Evolutionary conservation across 2,329 filamentous ascomycete species (phyloP).

Genomic region (Alternaria gansuensis): DNA sequence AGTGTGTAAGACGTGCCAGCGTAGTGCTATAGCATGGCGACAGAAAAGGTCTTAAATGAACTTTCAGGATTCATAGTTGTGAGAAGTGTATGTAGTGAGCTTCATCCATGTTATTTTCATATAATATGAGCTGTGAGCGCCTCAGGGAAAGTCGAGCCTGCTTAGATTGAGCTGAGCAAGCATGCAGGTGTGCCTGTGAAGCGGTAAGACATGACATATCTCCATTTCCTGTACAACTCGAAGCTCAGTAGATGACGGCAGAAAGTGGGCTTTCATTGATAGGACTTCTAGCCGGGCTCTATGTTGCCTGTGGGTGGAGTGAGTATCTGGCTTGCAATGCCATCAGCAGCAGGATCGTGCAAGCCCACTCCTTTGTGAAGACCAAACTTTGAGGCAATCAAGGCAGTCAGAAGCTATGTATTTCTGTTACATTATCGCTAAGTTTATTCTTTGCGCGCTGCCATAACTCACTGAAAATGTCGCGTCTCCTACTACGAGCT

Average conservation of each 20-base stretch:
- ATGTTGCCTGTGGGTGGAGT: background rate
- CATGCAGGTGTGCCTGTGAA: background rate
- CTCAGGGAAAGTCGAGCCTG: background rate
- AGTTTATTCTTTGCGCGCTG: background rate
- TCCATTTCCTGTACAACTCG: background rate
- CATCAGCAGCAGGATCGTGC: background rate
- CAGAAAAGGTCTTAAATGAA: background rate
- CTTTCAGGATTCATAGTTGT: background rate
- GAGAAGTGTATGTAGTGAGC: no score
- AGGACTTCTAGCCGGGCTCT: background rate
- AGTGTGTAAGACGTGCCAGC: background rate
- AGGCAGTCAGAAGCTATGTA: no score
- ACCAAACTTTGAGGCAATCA: no score
- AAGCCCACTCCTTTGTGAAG: no score
- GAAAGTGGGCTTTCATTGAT: background rate
- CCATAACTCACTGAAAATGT: background rate
- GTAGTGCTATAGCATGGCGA: background rate
- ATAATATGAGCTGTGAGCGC: background rate
- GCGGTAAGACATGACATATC: background rate
- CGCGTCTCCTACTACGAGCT: background rate
- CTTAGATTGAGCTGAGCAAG: background rate
- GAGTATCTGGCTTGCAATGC: background rate
- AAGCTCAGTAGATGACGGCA: no score
- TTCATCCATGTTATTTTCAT: background rate
- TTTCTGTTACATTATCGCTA: no score